Conservation (phyloP, 1,284 basidiomycete species). For the Boletus albobrunnescens region DNA sequence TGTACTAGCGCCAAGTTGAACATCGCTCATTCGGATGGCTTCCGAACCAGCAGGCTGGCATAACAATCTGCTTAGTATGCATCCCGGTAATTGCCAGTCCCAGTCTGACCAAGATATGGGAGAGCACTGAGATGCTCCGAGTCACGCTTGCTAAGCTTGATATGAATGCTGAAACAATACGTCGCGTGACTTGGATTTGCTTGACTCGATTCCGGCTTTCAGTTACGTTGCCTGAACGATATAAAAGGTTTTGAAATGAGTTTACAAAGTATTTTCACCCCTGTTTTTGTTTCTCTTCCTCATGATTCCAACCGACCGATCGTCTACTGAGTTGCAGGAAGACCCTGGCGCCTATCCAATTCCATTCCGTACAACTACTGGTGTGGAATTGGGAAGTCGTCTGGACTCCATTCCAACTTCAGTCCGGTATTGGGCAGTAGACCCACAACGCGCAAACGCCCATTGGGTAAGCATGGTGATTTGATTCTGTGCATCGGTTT, state of each 20-base stretch:
- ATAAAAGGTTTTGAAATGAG: not conserved
- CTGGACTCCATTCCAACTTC: constrained; percentile 13
- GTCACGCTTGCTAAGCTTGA: too few relatives aligned
- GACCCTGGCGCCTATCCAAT: constrained; percentile 21
- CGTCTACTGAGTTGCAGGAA: constrained; percentile 1
- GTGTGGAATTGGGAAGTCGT: constrained; percentile 15
- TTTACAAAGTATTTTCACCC: not conserved
- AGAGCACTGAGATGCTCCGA: too few relatives aligned
- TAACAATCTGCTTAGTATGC: too few relatives aligned
- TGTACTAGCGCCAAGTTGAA: too few relatives aligned
- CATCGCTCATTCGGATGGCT: too few relatives aligned
- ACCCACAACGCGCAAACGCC: not conserved
- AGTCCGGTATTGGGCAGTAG: constrained; percentile 18
- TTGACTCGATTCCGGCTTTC: not conserved
- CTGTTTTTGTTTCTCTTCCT: not conserved
- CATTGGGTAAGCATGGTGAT: constrained; percentile 16
- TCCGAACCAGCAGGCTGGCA: too few relatives aligned
- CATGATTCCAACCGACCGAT: not conserved
- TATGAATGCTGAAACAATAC: too few relatives aligned
- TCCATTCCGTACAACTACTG: constrained; percentile 1
- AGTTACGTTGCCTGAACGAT: not conserved
- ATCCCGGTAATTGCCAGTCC: too few relatives aligned
- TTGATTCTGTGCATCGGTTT: not conserved
- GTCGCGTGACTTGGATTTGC: too few relatives aligned
- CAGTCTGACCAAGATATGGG: too few relatives aligned